A percentile compares a stretch with the other conserved stretches of the same genome.
These are phyloP conservation scores for Syzygium oleosum DNA, from an alignment of 345 rosid genomes.

Conservation along the genomic window DNA sequence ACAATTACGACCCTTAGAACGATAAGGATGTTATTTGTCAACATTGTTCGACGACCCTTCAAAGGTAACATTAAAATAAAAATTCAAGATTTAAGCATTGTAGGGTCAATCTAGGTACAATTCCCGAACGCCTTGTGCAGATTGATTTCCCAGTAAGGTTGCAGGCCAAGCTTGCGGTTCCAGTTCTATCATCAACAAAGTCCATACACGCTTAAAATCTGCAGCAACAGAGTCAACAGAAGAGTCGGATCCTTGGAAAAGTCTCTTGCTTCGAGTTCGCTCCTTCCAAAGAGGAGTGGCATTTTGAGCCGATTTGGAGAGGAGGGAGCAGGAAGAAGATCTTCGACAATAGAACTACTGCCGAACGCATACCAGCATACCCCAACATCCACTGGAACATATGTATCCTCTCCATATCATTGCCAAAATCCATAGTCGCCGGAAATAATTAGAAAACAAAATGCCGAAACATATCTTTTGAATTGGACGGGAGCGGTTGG, in stretches of 20 bases:
- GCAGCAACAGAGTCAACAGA: background rate
- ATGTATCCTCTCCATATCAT: background rate
- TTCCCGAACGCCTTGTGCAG: background rate
- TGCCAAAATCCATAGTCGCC: background rate
- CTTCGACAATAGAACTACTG: background rate
- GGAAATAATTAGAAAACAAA: background rate
- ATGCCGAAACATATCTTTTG: background rate
- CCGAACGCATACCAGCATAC: background rate
- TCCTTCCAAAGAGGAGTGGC: background rate
- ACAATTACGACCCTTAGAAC: too few relatives aligned
- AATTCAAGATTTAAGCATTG: background rate
- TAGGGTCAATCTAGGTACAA: background rate
- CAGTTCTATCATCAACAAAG: background rate
- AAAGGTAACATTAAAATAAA: background rate
- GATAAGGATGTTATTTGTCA: background rate
- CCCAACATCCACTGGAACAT: background rate
- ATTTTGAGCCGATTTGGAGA: background rate
- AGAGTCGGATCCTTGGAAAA: background rate
- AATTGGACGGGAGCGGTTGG: background rate
- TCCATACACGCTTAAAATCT: background rate
- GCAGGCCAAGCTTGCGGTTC: background rate
- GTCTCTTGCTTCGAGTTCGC: background rate
- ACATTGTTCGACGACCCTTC: background rate
- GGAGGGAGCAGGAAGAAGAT: background rate
- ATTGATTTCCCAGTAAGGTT: background rate